Base-by-base conservation (phyloP, 2,329 filamentous ascomycete genomes). In the Talaromyces albobiverticillius region DNA sequence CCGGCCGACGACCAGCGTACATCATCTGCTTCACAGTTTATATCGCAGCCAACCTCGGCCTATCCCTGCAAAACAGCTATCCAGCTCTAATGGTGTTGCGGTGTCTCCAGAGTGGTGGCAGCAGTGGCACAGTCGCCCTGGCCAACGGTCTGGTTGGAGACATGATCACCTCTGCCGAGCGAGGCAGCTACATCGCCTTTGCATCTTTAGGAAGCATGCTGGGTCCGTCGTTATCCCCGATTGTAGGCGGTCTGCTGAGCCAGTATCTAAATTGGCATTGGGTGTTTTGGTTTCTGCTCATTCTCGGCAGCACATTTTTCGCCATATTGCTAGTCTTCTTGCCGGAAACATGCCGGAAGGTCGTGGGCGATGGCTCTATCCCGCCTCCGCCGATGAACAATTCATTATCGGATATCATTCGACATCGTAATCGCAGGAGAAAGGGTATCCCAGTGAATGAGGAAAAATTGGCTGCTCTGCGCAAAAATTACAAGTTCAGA, bases 1-100 rank as follows among this genome's bases (percentile, higher is more conserved):
- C 72, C 45, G 79, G 79, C 20, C 68, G 79, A 53, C 71, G 79
- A 53, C 77, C 78, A 10, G 76, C 76, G 7, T 81, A 80, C 61
- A 62, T 80, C 13, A 61, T 78, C 25, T 76, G 78, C 20, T 82
- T 86, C 54, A 57, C 69, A 42, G 79, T 70, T 38, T 74, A 69
- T 32, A 54, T 72, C 16, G 61, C 63, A 5, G 69, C 71, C 4
- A 73, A 72, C 54, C 63, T 74, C 13, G 72, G 71, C 1, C 61
- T 74, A 3, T 68, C 71, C 1, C 42, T 74, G 7, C 69, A 72
- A 52, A 58, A 61, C 31, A 65, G 56, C 46, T 73, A 66, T 36
- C 49, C 63, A 1, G 65, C 69, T 1, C 53, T 74, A 3, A 59
- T 74, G 45, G 60, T 70, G 0, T 57, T 74, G 6, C 64, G 71